Percentiles rank a stretch among this genome's conserved stretches.
Evolutionary conservation across 1,139 yeast species (phyloP).

Genomic region (Tardiomyces depauwii): DNA sequence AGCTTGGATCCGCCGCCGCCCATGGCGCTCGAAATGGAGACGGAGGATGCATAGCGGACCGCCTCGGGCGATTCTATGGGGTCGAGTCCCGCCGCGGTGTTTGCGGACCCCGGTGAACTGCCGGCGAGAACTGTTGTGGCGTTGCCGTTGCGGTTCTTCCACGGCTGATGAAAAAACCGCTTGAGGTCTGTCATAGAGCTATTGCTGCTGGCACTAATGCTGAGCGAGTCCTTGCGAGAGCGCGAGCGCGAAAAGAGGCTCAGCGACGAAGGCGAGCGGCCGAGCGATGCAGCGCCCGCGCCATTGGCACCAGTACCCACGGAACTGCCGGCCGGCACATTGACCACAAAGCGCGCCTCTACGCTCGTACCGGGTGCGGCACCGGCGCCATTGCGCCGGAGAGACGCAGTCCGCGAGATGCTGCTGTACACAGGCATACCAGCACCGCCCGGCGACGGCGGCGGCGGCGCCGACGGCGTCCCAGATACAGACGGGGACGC

Average conservation of each 20-base stretch:
- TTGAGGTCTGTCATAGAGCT: constrained; percentile 21
- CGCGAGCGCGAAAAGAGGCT: constrained; percentile 16
- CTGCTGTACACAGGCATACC: neutral
- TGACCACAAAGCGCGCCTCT: neutral
- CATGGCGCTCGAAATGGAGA: neutral
- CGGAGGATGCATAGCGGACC: neutral
- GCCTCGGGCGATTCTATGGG: neutral
- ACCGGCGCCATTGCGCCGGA: neutral
- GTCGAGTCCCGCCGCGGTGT: neutral
- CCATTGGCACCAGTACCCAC: neutral
- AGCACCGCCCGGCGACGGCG: neutral
- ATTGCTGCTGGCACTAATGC: constrained; percentile 7
- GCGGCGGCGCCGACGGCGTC: neutral
- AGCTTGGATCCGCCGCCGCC: neutral
- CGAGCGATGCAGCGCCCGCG: constrained; percentile 4
- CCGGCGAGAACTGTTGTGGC: neutral
- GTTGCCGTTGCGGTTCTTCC: constrained; percentile 7
- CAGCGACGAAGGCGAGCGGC: constrained; percentile 16
- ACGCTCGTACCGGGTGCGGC: neutral
- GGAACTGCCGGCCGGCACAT: neutral
- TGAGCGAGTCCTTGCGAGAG: constrained; percentile 14
- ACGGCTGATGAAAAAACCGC: constrained; percentile 22
- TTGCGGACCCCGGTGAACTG: neutral
- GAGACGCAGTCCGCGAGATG: neutral
- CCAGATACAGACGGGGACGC: too few relatives aligned